Evolutionary conservation across 1,139 yeast species (phyloP), one percentile per base, ranked within the genome.

Genomic region (Yamadazyma trypodendri): DNA sequence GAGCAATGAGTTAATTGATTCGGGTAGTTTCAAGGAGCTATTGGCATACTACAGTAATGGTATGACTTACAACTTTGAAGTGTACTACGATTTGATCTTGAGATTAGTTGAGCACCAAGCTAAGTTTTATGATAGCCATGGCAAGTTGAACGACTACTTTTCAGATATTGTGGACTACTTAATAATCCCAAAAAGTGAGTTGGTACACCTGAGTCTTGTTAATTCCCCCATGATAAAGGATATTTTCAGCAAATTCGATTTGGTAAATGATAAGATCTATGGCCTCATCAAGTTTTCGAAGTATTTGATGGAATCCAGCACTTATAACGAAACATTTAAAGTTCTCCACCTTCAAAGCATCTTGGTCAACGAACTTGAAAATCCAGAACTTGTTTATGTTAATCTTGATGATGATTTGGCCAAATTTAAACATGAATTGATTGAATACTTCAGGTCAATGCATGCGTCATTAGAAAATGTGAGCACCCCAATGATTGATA

Each of bases 351-450:
- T 57, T 39, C 65, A 65, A 49, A 60, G 81, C 1, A 58, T 63
- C 20, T 49, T 79, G 43, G 58, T 77, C 14, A 61, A 70, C 34
- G 75, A 73, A 52, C 68, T 79, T 37, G 75, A 75, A 49, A 79
- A 77, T 45, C 58, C 77, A 21, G 80, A 75, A 34, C 64, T 71
- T 36, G 71, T 69, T 43, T 75, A 75, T 48, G 51, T 71, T 29
- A 67, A 63, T 28, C 56, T 72, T 39, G 61, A 63, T 12, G 56
- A 58, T 2, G 73, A 72, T 13, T 54, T 75, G 29, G 31, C 35
- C 6, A 48, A 46, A 3, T 68, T 61, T 44, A 65, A 60, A 40
- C 25, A 28, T 2, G 35, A 43, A 1, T 49, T 67, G 38, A 41
- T 44, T n/a, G 25, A 32, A 3, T 50, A 52, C 15, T 63, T 64